Conservation (phyloP, 2,329 filamentous ascomycete species). For the Metarhizium brunneum region DNA sequence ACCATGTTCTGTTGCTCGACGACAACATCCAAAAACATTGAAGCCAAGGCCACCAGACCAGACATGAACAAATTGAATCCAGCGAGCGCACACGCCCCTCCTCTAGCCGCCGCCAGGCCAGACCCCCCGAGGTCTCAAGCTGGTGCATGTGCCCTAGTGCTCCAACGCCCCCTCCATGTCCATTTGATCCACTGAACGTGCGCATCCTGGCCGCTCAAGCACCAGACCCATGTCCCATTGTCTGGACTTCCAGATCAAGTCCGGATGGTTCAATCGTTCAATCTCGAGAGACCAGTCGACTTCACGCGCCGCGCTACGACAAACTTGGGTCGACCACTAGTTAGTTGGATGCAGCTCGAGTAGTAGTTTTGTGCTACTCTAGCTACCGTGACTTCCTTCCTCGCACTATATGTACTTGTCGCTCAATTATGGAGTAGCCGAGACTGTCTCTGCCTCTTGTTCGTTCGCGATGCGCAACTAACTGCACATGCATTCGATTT, state of each 20-base stretch:
- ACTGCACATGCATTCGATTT: constrained; percentile 12
- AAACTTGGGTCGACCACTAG: no score
- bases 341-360: no score
- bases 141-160: no score
- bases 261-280: background rate
- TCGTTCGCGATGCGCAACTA: constrained; percentile 9
- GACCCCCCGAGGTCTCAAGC: no score
- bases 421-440: background rate
- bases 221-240: background rate
- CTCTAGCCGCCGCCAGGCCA: background rate
- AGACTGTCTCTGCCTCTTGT: background rate
- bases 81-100: no score
- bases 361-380: background rate
- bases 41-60: no score
- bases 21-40: no score
- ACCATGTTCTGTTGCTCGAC: no score
- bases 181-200: constrained; percentile 1
- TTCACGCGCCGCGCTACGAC: background rate
- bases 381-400: background rate
- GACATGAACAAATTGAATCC: no score
- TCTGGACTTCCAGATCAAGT: constrained; percentile 5
- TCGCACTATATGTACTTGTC: background rate
- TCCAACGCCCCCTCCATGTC: background rate
- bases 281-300: background rate
- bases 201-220: background rate